These are phyloP conservation scores for Endocarpon pusillum DNA, from an alignment of 495 filamentous ascomycete genomes.

Conservation along the genomic window DNA sequence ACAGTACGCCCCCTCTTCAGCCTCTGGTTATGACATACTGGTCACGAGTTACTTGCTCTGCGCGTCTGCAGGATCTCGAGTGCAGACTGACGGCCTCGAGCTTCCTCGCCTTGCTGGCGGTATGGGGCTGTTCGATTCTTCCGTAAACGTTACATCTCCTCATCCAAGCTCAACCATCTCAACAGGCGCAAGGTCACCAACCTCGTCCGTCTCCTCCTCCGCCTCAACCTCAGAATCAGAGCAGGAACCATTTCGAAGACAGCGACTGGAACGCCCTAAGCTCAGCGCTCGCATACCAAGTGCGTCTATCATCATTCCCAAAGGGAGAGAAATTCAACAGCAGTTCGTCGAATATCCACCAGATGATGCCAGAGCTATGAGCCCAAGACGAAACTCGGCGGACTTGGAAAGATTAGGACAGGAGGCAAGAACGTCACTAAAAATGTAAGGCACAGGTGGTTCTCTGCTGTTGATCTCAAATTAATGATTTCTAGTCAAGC, in stretches of 20 bases:
- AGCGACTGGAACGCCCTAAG: slow-evolving; percentile 30
- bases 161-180: too few relatives aligned
- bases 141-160: too few relatives aligned
- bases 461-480: background rate
- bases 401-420: slow-evolving; percentile 73
- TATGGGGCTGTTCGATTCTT: too few relatives aligned
- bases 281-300: slow-evolving; percentile 52
- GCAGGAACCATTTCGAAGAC: slow-evolving; percentile 27
- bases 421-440: slow-evolving; percentile 51
- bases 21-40: too few relatives aligned
- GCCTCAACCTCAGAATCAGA: too few relatives aligned
- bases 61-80: too few relatives aligned
- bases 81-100: too few relatives aligned
- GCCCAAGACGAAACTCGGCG: slow-evolving; percentile 73
- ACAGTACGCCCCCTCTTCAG: too few relatives aligned
- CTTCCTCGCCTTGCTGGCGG: too few relatives aligned
- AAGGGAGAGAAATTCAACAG: slow-evolving; percentile 53
- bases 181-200: too few relatives aligned
- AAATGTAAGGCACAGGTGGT: slow-evolving; percentile 33
- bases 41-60: too few relatives aligned
- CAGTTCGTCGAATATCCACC: slow-evolving; percentile 54
- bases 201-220: too few relatives aligned
- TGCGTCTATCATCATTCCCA: slow-evolving; percentile 64
- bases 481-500: slow-evolving; percentile 47
- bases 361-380: slow-evolving; percentile 87